Percentiles rank a stretch among this genome's conserved stretches.
These are phyloP conservation scores for Corynespora cassiicola DNA, from an alignment of 2,329 filamentous ascomycete genomes.

Conservation along the genomic window DNA sequence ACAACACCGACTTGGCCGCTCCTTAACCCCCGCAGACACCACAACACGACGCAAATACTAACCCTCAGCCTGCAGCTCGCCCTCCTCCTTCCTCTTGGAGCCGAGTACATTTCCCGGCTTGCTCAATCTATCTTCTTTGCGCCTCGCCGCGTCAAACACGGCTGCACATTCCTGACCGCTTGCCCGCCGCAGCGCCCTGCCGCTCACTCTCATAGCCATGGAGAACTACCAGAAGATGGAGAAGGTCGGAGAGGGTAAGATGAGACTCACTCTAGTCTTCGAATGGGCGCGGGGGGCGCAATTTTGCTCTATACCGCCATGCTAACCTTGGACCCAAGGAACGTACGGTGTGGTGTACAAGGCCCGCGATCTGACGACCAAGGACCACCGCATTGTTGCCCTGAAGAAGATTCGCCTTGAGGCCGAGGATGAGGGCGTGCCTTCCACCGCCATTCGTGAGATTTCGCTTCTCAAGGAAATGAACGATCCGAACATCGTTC, in stretches of 20 bases:
- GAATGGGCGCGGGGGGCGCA: neutral
- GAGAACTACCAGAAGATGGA: constrained; percentile 97
- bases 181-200: constrained; percentile 19
- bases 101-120: neutral
- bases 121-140: constrained; percentile 1
- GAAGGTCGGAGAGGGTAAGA: constrained; percentile 90
- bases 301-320: constrained; percentile 3
- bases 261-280: neutral
- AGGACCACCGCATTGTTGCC: constrained; percentile 81
- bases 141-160: neutral
- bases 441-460: constrained; percentile 90
- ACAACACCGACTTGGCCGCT: constrained; percentile 22
- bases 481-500: constrained; percentile 89
- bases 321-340: constrained; percentile 60
- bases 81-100: constrained; percentile 1
- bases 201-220: constrained; percentile 60
- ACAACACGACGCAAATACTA: constrained; percentile 24
- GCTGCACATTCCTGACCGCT: constrained; percentile 28
- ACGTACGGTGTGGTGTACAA: constrained; percentile 97
- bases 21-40: constrained; percentile 15
- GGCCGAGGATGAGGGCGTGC: constrained; percentile 92
- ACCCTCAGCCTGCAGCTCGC: constrained; percentile 27
- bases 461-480: constrained; percentile 95
- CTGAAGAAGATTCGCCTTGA: constrained; percentile 96
- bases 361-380: constrained; percentile 81